phyloP scores from a whole-genome alignment of 371 early-diverging fungal species.

The Syncephalastrum monosporum region DNA sequence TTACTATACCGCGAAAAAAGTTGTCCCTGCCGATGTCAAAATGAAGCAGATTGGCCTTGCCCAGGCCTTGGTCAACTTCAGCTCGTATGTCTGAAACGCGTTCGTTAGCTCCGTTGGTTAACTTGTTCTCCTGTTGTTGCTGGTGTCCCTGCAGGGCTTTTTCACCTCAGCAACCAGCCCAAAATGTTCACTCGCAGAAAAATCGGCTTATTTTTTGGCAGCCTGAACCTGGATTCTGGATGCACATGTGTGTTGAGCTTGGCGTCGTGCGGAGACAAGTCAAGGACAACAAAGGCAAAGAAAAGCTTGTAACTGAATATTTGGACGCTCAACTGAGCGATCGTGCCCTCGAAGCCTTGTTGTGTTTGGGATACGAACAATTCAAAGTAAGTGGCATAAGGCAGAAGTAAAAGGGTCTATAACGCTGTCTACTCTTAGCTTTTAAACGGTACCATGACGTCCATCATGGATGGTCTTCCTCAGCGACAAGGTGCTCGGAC shows the following conservation, averaged over 20 bases:
- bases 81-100: slow-evolving; percentile 43
- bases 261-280: slow-evolving; percentile 49
- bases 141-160: slow-evolving; percentile 54
- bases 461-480: slow-evolving; percentile 28
- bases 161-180: slow-evolving; percentile 58
- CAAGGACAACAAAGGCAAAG: slow-evolving; percentile 59
- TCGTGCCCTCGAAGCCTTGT: slow-evolving; percentile 47
- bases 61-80: slow-evolving; percentile 78
- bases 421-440: slow-evolving; percentile 19
- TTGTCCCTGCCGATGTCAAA: slow-evolving; percentile 75
- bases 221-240: slow-evolving; percentile 76
- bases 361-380: slow-evolving; percentile 61
- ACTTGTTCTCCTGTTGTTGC: not conserved
- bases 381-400: slow-evolving; percentile 49
- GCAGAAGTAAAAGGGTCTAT: slow-evolving; percentile 11
- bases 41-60: slow-evolving; percentile 83
- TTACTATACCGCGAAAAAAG: slow-evolving; percentile 70
- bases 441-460: slow-evolving; percentile 45
- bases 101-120: not conserved
- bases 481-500: slow-evolving; percentile 39
- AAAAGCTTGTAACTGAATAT: slow-evolving; percentile 58
- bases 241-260: slow-evolving; percentile 69
- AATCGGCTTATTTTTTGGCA: slow-evolving; percentile 66
- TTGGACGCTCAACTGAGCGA: slow-evolving; percentile 62
- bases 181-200: slow-evolving; percentile 74